Percentiles rank a stretch among this genome's conserved stretches.
Conservation (phyloP, 2,329 filamentous ascomycete genomes). For the Dichotomopilus funicola region DNA sequence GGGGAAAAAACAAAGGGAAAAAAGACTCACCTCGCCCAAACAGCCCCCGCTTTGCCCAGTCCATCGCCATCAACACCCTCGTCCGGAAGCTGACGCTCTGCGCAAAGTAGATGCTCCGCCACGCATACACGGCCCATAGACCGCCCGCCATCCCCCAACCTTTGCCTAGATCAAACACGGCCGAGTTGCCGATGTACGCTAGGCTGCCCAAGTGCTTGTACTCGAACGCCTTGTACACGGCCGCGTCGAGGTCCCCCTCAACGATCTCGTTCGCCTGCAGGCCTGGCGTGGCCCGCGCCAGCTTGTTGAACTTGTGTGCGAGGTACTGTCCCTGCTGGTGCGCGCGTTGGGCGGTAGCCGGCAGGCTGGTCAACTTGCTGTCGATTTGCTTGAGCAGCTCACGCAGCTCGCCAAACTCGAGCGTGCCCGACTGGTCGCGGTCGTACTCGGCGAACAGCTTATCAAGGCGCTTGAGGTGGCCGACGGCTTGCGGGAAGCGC, state of each 20-base stretch:
- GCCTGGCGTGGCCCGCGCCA: slow-evolving; percentile 70
- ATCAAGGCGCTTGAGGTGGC: slow-evolving; percentile 83
- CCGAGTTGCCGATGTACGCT: slow-evolving; percentile 93
- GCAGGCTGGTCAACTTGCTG: slow-evolving; percentile 85
- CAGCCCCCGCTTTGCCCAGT: slow-evolving; percentile 93
- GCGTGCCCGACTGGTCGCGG: slow-evolving; percentile 83
- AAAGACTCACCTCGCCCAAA: slow-evolving; percentile 80
- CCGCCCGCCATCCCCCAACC: slow-evolving; percentile 76
- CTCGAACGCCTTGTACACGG: slow-evolving; percentile 89
- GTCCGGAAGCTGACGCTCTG: slow-evolving; percentile 94
- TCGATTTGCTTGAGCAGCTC: slow-evolving; percentile 91
- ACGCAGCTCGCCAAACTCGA: slow-evolving; percentile 87
- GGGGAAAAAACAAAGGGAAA: neutral
- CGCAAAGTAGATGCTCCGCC: slow-evolving; percentile 94
- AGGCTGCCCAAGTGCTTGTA: slow-evolving; percentile 88
- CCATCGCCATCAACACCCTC: slow-evolving; percentile 85
- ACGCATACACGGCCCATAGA: slow-evolving; percentile 88
- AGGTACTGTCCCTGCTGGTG: slow-evolving; percentile 95
- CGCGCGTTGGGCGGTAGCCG: slow-evolving; percentile 90
- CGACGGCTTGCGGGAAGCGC: slow-evolving; percentile 83
- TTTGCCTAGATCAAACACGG: slow-evolving; percentile 81
- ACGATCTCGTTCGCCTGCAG: slow-evolving; percentile 72
- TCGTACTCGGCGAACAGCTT: slow-evolving; percentile 89
- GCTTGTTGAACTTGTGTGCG: slow-evolving; percentile 86
- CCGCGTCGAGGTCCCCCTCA: slow-evolving; percentile 86